Conservation (phyloP, 495 filamentous ascomycete genomes). For the Tuber umbilicatum region DNA sequence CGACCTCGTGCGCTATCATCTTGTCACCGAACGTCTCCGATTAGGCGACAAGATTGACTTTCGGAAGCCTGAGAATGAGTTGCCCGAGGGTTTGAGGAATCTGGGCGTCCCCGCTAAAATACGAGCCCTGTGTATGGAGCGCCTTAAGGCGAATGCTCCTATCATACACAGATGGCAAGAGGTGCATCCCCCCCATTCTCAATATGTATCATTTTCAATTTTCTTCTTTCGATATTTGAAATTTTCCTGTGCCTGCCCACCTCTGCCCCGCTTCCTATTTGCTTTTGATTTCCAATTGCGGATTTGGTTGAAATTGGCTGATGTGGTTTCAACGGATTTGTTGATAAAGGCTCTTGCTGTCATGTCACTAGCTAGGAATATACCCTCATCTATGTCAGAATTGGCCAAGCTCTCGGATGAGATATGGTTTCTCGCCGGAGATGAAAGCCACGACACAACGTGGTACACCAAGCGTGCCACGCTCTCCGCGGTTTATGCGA, state of each 20-base stretch:
- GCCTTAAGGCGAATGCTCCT: conserved; percentile 63
- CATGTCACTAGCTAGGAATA: conserved; percentile 71
- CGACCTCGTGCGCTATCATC: conserved; percentile 73
- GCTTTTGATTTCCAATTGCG: neutral
- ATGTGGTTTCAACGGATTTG: conserved; percentile 12
- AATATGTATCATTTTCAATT: neutral
- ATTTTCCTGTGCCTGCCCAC: neutral
- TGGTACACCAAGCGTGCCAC: conserved; percentile 89
- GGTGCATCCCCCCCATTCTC: conserved; percentile 48
- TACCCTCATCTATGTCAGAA: conserved; percentile 71
- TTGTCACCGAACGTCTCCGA: conserved; percentile 56
- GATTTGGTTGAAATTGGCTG: conserved; percentile 6
- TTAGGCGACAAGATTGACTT: conserved; percentile 43
- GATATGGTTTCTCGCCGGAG: conserved; percentile 77
- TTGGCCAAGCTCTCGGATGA: conserved; percentile 77
- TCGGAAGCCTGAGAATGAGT: conserved; percentile 14
- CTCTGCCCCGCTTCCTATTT: neutral
- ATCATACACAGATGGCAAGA: conserved; percentile 76
- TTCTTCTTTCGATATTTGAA: neutral
- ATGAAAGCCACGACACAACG: conserved; percentile 66
- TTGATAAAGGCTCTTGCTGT: conserved; percentile 67
- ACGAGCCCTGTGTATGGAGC: conserved; percentile 59
- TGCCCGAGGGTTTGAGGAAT: conserved; percentile 44
- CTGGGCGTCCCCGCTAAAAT: conserved; percentile 49
- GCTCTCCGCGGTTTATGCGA: conserved; percentile 73